These are phyloP conservation scores for Rhizopogon vesiculosus DNA, from an alignment of 768 basidiomycete genomes.

Conservation along the genomic window DNA sequence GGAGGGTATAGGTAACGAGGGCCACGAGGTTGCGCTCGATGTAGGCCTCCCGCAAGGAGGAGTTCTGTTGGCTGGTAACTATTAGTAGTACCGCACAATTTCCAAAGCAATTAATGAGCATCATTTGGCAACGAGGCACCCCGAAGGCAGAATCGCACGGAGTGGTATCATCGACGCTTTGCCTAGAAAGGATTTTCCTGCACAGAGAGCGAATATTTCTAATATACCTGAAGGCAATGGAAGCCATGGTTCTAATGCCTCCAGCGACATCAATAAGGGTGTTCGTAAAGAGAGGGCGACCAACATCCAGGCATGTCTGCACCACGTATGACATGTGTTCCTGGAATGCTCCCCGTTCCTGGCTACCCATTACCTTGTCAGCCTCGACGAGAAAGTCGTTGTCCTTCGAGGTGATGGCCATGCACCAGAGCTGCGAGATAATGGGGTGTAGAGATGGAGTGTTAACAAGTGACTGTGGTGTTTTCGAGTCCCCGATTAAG, in stretches of 20 bases:
- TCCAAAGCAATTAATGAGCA: conserved; percentile 2
- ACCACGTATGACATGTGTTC: conserved; percentile 2
- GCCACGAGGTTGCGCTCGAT: not conserved
- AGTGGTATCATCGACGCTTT: not conserved
- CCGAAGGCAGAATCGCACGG: not conserved
- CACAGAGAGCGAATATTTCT: not conserved
- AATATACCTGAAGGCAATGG: not conserved
- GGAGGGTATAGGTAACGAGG: not conserved
- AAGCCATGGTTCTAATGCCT: not conserved
- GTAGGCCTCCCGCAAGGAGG: not conserved
- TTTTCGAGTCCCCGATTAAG: not conserved
- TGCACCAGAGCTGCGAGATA: not conserved
- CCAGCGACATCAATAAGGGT: conserved; percentile 2
- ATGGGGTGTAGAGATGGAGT: not conserved
- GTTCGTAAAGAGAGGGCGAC: not conserved
- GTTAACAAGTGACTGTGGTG: not conserved
- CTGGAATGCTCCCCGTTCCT: not conserved
- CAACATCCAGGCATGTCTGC: not conserved
- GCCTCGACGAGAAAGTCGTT: not conserved
- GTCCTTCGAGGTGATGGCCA: not conserved
- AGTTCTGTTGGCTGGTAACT: not conserved
- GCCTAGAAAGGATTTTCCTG: not conserved
- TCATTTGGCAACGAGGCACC: not conserved
- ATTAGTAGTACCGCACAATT: not conserved
- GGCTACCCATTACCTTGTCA: conserved; percentile 1